Conservation (phyloP, 2,329 filamentous ascomycete species). For the Sclerotinia nivalis region DNA sequence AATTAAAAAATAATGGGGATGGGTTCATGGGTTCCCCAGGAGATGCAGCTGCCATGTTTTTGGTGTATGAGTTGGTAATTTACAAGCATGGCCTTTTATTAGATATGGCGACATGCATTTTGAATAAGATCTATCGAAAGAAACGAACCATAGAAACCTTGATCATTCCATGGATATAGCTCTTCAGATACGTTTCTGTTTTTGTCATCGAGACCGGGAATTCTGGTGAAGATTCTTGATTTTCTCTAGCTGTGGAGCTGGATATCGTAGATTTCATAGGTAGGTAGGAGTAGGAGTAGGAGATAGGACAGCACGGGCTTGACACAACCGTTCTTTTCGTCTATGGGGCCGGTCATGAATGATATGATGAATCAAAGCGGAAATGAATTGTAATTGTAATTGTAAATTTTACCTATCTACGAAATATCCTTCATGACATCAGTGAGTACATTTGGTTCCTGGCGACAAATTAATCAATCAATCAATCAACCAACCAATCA, state of each 20-base stretch:
- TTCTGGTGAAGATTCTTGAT: neutral
- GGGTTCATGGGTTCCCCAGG: constrained; percentile 2
- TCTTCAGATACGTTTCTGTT: neutral
- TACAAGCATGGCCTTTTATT: constrained; percentile 2
- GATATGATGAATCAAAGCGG: neutral
- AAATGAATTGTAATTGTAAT: neutral
- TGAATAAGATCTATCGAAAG: neutral
- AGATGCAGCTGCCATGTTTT: constrained; percentile 3
- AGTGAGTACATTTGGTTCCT: neutral
- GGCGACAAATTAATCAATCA: neutral
- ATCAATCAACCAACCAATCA: neutral
- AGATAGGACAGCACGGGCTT: neutral
- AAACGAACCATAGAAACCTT: neutral
- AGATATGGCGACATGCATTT: neutral
- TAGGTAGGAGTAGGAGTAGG: no score
- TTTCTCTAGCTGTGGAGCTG: neutral
- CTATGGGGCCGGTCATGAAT: neutral
- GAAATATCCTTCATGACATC: neutral
- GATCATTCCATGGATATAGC: neutral
- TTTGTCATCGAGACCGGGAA: neutral
- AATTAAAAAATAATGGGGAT: constrained; percentile 10
- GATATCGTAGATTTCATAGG: neutral
- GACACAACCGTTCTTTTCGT: neutral
- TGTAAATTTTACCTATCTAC: neutral
- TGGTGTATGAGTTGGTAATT: neutral